A percentile compares a stretch with the other conserved stretches of the same genome.
phyloP scores from a whole-genome alignment of 1,139 yeast genomes.

The Geotrichum phurueaensis region DNA sequence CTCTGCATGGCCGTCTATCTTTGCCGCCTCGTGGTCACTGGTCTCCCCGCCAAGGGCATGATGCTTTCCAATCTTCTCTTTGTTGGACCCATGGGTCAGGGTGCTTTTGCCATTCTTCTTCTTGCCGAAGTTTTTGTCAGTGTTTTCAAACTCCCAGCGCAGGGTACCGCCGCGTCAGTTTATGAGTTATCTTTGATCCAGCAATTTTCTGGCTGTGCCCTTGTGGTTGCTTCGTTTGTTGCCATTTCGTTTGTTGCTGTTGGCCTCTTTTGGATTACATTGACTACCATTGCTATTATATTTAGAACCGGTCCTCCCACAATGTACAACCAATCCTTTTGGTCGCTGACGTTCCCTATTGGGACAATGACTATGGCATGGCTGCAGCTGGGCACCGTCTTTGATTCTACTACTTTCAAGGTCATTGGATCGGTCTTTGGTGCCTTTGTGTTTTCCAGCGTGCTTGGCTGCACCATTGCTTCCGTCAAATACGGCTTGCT shows the following conservation, averaged over 20 bases:
- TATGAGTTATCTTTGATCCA: not conserved
- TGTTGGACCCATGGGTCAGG: slow-evolving; percentile 75
- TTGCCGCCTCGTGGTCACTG: slow-evolving; percentile 51
- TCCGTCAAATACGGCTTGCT: slow-evolving; percentile 32
- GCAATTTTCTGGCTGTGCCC: not conserved
- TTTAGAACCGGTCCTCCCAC: slow-evolving; percentile 35
- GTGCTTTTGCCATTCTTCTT: slow-evolving; percentile 59
- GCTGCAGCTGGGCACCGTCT: slow-evolving; percentile 43
- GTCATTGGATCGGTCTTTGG: slow-evolving; percentile 61
- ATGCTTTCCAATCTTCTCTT: slow-evolving; percentile 55
- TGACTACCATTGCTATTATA: slow-evolving; percentile 36
- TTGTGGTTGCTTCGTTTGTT: slow-evolving; percentile 21
- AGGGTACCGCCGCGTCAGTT: not conserved
- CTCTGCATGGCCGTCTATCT: slow-evolving; percentile 53
- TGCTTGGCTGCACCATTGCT: slow-evolving; percentile 38
- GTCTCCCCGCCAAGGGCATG: slow-evolving; percentile 49
- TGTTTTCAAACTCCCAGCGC: slow-evolving; percentile 14
- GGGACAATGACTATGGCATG: slow-evolving; percentile 74
- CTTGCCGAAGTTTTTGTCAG: slow-evolving; percentile 41
- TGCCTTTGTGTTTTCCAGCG: slow-evolving; percentile 38
- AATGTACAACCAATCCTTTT: slow-evolving; percentile 59
- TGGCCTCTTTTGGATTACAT: slow-evolving; percentile 59
- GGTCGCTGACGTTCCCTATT: slow-evolving; percentile 87
- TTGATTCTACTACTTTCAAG: slow-evolving; percentile 49
- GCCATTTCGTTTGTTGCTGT: slow-evolving; percentile 51